phyloP scores from a whole-genome alignment of 768 basidiomycete genomes.

The Mycena venus region DNA sequence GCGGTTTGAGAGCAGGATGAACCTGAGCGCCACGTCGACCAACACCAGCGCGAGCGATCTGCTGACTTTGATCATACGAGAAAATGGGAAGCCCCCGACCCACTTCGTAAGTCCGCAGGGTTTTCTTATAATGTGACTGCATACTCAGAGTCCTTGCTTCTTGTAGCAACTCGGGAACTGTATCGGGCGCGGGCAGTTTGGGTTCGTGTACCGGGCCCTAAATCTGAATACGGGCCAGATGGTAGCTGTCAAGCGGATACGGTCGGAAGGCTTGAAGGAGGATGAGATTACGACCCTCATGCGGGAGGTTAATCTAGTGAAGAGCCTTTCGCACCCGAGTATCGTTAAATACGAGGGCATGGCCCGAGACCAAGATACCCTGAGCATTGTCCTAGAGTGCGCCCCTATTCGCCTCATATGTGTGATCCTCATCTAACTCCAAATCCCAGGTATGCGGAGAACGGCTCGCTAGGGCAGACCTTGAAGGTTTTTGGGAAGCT shows the following conservation, averaged over 20 bases:
- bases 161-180: conserved; percentile 93
- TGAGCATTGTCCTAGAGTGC: conserved; percentile 96
- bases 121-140: conserved; percentile 29
- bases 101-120: too few relatives aligned
- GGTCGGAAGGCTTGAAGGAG: too few relatives aligned
- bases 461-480: conserved; percentile 94
- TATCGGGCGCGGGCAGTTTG: too few relatives aligned
- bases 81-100: conserved; percentile 84
- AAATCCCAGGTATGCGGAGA: conserved; percentile 90
- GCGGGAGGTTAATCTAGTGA: too few relatives aligned
- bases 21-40: conserved; percentile 64
- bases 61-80: conserved; percentile 78
- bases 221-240: too few relatives aligned
- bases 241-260: too few relatives aligned
- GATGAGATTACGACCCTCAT: too few relatives aligned
- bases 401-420: conserved; percentile 48
- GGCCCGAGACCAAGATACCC: conserved; percentile 88
- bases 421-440: conserved; percentile 24
- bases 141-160: conserved; percentile 20
- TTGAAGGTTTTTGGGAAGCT: conserved; percentile 94
- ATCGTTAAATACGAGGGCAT: too few relatives aligned
- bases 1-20: too few relatives aligned
- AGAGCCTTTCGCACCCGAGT: too few relatives aligned
- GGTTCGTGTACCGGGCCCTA: too few relatives aligned
- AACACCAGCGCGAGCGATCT: conserved; percentile 78